Evolutionary conservation across 2,329 filamentous ascomycete genomes (phyloP).

Genomic region (Knufia petricola): DNA sequence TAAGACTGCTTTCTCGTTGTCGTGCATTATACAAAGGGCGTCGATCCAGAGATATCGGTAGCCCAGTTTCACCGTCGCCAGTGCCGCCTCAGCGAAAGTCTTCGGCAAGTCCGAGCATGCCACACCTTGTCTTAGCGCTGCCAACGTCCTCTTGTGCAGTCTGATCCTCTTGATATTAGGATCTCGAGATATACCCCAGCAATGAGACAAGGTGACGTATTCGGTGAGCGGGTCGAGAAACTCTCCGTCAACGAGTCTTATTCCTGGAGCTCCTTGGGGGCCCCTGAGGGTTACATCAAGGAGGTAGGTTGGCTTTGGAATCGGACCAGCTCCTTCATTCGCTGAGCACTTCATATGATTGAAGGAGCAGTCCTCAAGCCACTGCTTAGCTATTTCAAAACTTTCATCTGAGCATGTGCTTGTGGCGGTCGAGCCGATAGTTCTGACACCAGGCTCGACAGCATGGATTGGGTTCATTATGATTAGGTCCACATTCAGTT

Average conservation of each 20-base stretch:
- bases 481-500: slow-evolving; percentile 17
- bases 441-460: slow-evolving; percentile 21
- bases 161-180: slow-evolving; percentile 14
- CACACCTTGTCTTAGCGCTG: slow-evolving; percentile 21
- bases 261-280: slow-evolving; percentile 16
- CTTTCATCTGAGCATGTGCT: slow-evolving; percentile 20
- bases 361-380: slow-evolving; percentile 23
- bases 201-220: slow-evolving; percentile 22
- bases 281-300: slow-evolving; percentile 21
- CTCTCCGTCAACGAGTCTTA: slow-evolving; percentile 22
- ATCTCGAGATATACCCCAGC: slow-evolving; percentile 19
- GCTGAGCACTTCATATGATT: slow-evolving; percentile 24
- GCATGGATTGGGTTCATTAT: slow-evolving; percentile 21
- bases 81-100: slow-evolving; percentile 22
- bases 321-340: slow-evolving; percentile 11
- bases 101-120: slow-evolving; percentile 19
- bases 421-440: slow-evolving; percentile 16
- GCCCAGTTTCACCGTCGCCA: slow-evolving; percentile 17
- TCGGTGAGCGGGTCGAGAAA: slow-evolving; percentile 20
- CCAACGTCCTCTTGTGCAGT: slow-evolving; percentile 21
- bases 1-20: slow-evolving; percentile 19
- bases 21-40: slow-evolving; percentile 24
- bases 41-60: slow-evolving; percentile 24
- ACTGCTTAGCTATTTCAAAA: slow-evolving; percentile 20
- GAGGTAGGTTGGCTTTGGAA: slow-evolving; percentile 22